Evolutionary conservation across 1,139 yeast species (phyloP).

Genomic region (Ogataea hybrid): DNA sequence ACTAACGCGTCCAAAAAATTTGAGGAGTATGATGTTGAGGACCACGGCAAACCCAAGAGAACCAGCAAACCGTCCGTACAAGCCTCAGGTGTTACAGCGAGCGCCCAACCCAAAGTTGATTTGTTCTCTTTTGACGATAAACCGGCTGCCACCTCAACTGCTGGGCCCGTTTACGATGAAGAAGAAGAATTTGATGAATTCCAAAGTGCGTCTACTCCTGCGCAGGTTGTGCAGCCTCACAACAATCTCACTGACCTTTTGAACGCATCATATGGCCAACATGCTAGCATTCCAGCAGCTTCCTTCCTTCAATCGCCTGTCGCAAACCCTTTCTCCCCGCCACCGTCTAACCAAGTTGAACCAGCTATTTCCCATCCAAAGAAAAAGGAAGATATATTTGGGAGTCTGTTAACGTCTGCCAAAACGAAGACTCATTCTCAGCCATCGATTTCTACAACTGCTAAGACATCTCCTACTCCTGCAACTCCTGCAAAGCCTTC

Average conservation of each 20-base stretch:
- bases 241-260: conserved; percentile 41
- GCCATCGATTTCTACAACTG: conserved; percentile 16
- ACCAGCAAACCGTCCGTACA: conserved; percentile 42
- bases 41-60: conserved; percentile 25
- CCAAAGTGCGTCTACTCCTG: conserved; percentile 66
- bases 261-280: conserved; percentile 23
- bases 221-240: conserved; percentile 23
- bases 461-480: conserved; percentile 3
- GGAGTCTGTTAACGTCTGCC: conserved; percentile 75
- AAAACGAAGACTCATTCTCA: conserved; percentile 40
- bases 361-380: conserved; percentile 37
- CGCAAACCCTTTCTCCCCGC: not conserved
- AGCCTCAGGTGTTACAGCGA: conserved; percentile 43
- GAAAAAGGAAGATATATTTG: conserved; percentile 67
- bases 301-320: conserved; percentile 15
- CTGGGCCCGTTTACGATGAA: conserved; percentile 12
- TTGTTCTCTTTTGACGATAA: conserved; percentile 50
- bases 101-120: conserved; percentile 43
- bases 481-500: conserved; percentile 10
- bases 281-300: conserved; percentile 4
- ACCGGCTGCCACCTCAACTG: conserved; percentile 12
- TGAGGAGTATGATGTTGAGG: conserved; percentile 69
- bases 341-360: too few relatives aligned
- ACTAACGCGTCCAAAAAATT: conserved; percentile 42
- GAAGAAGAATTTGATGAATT: conserved; percentile 94